Percentiles rank a stretch among this genome's conserved stretches.
phyloP scores from a whole-genome alignment of 176 grass and related monocot species.

The Aegilops tauschii region DNA sequence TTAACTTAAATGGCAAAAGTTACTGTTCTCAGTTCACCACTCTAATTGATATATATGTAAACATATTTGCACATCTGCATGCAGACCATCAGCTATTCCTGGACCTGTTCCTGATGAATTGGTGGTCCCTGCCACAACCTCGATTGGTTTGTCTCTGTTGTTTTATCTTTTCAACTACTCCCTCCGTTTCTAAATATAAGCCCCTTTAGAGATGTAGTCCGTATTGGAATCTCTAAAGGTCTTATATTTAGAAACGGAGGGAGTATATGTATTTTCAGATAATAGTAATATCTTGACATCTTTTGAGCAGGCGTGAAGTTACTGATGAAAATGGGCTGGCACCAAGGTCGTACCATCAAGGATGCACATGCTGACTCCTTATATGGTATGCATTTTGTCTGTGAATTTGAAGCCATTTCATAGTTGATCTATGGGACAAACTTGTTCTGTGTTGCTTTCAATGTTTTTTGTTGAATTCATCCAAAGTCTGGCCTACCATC shows the following conservation, averaged over 20 bases:
- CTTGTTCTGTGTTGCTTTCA: neutral
- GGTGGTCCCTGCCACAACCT: slow-evolving; percentile 65
- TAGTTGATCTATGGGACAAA: neutral
- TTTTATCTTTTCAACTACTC: slow-evolving; percentile 22
- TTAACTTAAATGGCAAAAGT: too few relatives aligned
- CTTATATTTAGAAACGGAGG: too few relatives aligned
- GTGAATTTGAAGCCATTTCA: neutral
- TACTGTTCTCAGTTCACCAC: too few relatives aligned
- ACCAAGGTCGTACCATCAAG: slow-evolving; percentile 86
- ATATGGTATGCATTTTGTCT: slow-evolving; percentile 55
- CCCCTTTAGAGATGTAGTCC: too few relatives aligned
- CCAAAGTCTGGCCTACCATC: neutral
- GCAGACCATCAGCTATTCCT: slow-evolving; percentile 84
- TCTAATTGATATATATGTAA: neutral
- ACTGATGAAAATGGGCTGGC: slow-evolving; percentile 97
- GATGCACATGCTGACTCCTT: slow-evolving; percentile 81
- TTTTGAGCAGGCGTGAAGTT: slow-evolving; percentile 65
- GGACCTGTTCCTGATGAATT: slow-evolving; percentile 94
- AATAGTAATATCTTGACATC: slow-evolving; percentile 13
- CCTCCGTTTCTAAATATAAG: too few relatives aligned
- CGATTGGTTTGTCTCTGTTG: slow-evolving; percentile 53
- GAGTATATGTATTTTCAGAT: neutral
- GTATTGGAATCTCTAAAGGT: too few relatives aligned
- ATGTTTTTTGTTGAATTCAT: neutral
- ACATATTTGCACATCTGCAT: neutral